Percentiles rank a stretch among this genome's conserved stretches.
Evolutionary conservation across 257 asterid genomes (phyloP).

Genomic region (Fraxinus pennsylvanica): DNA sequence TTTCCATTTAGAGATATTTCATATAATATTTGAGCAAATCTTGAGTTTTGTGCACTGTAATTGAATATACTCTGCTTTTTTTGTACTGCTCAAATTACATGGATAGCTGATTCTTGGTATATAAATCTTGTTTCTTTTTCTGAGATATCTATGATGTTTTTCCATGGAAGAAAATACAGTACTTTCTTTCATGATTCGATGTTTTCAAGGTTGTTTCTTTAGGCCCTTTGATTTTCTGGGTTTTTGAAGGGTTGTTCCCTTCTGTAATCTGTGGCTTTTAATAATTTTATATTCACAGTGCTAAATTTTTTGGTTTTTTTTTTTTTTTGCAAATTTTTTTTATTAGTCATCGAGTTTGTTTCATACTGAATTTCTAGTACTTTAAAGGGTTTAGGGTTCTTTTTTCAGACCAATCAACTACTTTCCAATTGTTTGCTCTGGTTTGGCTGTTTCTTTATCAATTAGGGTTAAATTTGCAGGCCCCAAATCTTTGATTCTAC

Average conservation of each 20-base stretch:
- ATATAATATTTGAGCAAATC: neutral
- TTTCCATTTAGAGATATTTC: constrained; percentile 37
- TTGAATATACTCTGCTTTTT: constrained; percentile 19
- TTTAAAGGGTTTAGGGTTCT: constrained; percentile 55
- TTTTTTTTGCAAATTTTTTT: neutral
- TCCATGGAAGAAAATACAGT: constrained; percentile 21
- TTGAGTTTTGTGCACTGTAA: neutral
- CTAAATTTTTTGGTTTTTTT: constrained; percentile 27
- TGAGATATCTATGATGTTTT: constrained; percentile 21
- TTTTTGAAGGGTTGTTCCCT: constrained; percentile 16
- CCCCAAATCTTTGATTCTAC: neutral
- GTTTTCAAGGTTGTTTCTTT: constrained; percentile 32
- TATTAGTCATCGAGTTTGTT: constrained; percentile 22
- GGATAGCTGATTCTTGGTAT: constrained; percentile 12
- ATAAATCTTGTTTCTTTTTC: constrained; percentile 2
- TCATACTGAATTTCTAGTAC: constrained; percentile 16
- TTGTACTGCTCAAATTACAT: neutral
- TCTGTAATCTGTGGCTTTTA: constrained; percentile 1
- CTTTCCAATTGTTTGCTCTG: constrained; percentile 24
- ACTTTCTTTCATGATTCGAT: constrained; percentile 23
- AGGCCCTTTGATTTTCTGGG: constrained; percentile 11
- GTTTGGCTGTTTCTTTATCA: constrained; percentile 8
- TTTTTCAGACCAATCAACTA: constrained; percentile 26
- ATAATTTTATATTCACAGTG: neutral
- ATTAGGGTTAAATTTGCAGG: neutral